Evolutionary conservation across 768 basidiomycete genomes (phyloP).

Genomic region (Termitomyces sp.): DNA sequence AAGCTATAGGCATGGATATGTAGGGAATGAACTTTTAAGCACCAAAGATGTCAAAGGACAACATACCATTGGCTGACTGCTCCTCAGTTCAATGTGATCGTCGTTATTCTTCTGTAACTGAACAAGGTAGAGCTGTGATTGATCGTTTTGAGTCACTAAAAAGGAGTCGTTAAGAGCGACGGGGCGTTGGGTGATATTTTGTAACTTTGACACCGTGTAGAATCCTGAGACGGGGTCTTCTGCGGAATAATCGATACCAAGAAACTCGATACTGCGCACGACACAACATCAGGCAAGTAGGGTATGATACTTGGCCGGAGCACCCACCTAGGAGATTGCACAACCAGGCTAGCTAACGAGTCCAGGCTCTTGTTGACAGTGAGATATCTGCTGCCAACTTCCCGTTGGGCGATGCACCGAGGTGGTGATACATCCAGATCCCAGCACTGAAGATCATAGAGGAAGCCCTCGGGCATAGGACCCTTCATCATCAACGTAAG

Average conservation of each 20-base stretch:
- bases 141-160: conserved; percentile 33
- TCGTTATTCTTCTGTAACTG: conserved; percentile 29
- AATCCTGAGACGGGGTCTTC: conserved; percentile 36
- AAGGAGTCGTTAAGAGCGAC: conserved; percentile 33
- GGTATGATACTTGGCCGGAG: not conserved
- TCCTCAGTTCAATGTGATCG: conserved; percentile 34
- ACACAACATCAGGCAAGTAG: not conserved
- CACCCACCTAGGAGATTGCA: conserved; percentile 39
- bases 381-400: conserved; percentile 36
- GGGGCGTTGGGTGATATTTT: conserved; percentile 27
- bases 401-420: conserved; percentile 40
- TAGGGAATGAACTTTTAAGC: not conserved
- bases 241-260: conserved; percentile 36
- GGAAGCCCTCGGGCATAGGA: conserved; percentile 16
- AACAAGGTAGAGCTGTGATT: conserved; percentile 28
- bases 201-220: conserved; percentile 24
- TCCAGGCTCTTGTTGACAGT: conserved; percentile 40
- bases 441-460: conserved; percentile 54
- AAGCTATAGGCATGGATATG: conserved; percentile 23
- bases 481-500: conserved; percentile 37
- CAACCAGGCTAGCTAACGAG: conserved; percentile 34
- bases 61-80: conserved; percentile 27
- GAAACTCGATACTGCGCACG: conserved; percentile 36
- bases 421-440: conserved; percentile 35
- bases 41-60: not conserved